Evolutionary conservation across 805 yeast species (phyloP).

Genomic region (Kodamaea kaohsiungensis): DNA sequence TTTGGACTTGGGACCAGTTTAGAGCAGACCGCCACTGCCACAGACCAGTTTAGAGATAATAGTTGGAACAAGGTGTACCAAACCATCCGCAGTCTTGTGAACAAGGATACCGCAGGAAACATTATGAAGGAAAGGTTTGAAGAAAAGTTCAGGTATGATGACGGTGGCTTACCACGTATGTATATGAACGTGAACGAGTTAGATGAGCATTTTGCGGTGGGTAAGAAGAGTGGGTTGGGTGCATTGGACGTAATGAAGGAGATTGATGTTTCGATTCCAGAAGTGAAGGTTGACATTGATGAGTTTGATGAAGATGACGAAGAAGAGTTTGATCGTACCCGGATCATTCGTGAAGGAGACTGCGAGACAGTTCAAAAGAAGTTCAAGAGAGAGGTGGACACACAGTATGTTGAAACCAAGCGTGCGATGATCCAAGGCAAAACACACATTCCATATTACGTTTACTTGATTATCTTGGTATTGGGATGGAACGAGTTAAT

Average conservation of each 20-base stretch:
- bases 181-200: slow-evolving; percentile 78
- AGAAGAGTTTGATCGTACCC: slow-evolving; percentile 47
- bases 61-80: slow-evolving; percentile 69
- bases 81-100: slow-evolving; percentile 59
- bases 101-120: slow-evolving; percentile 63
- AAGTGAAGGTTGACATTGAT: slow-evolving; percentile 31
- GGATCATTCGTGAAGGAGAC: slow-evolving; percentile 56
- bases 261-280: slow-evolving; percentile 18
- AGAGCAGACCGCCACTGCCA: slow-evolving; percentile 43
- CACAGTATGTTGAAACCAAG: slow-evolving; percentile 82
- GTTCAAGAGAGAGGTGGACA: slow-evolving; percentile 75
- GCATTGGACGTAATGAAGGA: slow-evolving; percentile 58
- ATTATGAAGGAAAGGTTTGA: slow-evolving; percentile 82
- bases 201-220: slow-evolving; percentile 59
- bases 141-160: slow-evolving; percentile 78
- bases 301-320: slow-evolving; percentile 24
- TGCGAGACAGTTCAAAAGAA: slow-evolving; percentile 56
- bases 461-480: slow-evolving; percentile 68
- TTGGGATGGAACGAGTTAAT: slow-evolving; percentile 96
- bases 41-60: slow-evolving; percentile 45
- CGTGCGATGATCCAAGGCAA: slow-evolving; percentile 77
- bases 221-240: slow-evolving; percentile 58
- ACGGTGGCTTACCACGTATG: slow-evolving; percentile 74
- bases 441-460: slow-evolving; percentile 81
- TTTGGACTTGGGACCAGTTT: slow-evolving; percentile 63